A percentile compares a stretch with the other conserved stretches of the same genome.
Evolutionary conservation across 2,329 filamentous ascomycete species (phyloP).

Genomic region (Tolypocladium ovalisporum): DNA sequence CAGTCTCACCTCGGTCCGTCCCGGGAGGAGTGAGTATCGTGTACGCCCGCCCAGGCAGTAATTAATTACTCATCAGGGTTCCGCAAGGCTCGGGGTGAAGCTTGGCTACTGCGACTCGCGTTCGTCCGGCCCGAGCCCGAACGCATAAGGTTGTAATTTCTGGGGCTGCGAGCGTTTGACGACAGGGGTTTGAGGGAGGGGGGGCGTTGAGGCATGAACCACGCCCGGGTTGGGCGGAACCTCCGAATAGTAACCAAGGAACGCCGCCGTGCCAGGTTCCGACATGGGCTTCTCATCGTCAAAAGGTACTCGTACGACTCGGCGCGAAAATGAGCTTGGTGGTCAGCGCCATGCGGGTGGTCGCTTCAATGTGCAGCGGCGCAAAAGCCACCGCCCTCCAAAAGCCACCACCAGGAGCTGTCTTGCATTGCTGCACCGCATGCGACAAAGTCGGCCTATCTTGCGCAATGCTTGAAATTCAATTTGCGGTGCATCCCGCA

Average conservation of each 20-base stretch:
- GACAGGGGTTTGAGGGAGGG: neutral
- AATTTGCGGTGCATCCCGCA: neutral
- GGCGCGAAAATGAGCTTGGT: neutral
- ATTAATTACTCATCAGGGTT: neutral
- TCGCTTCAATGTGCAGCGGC: neutral
- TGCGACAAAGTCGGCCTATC: neutral
- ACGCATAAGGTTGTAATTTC: neutral
- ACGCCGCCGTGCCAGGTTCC: too few relatives aligned
- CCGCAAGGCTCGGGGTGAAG: neutral
- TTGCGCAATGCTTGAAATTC: neutral
- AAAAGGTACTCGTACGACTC: neutral
- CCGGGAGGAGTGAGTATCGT: neutral
- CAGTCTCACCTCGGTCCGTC: neutral
- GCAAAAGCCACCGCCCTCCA: neutral
- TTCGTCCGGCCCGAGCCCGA: constrained; percentile 3
- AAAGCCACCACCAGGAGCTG: neutral
- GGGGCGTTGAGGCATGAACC: neutral
- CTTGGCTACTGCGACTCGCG: constrained; percentile 1
- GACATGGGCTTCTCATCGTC: neutral
- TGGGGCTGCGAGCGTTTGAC: neutral
- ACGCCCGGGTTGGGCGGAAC: neutral
- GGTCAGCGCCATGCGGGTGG: neutral
- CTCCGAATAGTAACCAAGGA: too few relatives aligned
- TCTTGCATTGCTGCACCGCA: neutral
- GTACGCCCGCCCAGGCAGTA: neutral